Evolutionary conservation across 2,329 filamentous ascomycete genomes (phyloP), one percentile per base, ranked within the genome.

Genomic region (Pseudopithomyces chartarum): DNA sequence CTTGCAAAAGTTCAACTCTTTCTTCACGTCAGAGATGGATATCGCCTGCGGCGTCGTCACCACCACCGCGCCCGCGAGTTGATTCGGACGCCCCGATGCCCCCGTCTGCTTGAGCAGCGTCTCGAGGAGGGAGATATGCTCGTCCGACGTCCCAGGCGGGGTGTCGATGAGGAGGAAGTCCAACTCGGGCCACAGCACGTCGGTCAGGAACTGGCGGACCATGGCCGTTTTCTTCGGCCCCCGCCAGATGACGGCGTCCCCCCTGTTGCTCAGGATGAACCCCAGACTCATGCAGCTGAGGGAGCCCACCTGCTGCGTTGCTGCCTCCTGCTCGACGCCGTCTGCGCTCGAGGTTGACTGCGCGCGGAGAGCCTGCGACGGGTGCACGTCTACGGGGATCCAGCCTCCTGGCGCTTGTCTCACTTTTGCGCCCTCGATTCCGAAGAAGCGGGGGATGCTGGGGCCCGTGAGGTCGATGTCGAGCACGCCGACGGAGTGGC

Each of bases 221-320:
- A 99, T 99, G 49, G 95, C 95, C 4, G 95, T 99, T 80, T 99
- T 99, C 79, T 99, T 99, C 2, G 95, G 95, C 0, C 95, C 95
- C 52, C 95, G 87, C 95, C 95, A 99, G 38, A 99, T 95, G 0
- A 99, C 93, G 0, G 95, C 94, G 67, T 97, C 92, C 60, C 90
- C 91, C 66, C 94, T 83, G 59, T 87, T 86, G 3, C 89, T 87
- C 6, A 99, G 84, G 6, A 99, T 84, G 69, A 99, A 98, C 2
- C 93, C 95, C 1, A 99, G 82, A 54, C 92, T 97, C 90, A 98
- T 97, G 75, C 92, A 95, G 58, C 87, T 84, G 10, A 94, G 81
- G 33, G 87, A 81, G 1, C 90, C 90, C 22, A 87, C 78, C 2
- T 81, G 44, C 49, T 64, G 61, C 55, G 43, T 60, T 45, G 11